Evolutionary conservation across 2,329 filamentous ascomycete genomes (phyloP).

Genomic region (Ophiosphaerella korrae): DNA sequence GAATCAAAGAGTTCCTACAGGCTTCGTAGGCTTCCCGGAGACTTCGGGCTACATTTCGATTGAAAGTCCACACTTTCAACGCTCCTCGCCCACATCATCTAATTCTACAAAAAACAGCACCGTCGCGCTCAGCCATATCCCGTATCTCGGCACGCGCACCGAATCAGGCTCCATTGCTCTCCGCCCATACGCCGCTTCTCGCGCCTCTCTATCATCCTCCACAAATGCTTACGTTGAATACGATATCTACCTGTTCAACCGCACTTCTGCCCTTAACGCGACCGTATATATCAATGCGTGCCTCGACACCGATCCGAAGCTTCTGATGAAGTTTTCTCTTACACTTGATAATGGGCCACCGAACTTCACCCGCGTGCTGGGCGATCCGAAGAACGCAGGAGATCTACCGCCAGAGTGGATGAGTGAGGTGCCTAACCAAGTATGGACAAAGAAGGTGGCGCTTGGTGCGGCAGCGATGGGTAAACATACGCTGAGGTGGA

Average conservation of each 20-base stretch:
- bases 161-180: constrained; percentile 22
- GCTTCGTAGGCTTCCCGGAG: constrained; percentile 23
- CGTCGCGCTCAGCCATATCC: constrained; percentile 15
- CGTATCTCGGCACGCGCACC: constrained; percentile 19
- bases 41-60: constrained; percentile 21
- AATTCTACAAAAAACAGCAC: neutral
- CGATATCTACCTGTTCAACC: constrained; percentile 22
- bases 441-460: constrained; percentile 49
- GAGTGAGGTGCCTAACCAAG: constrained; percentile 42
- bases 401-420: constrained; percentile 52
- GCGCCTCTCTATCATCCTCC: constrained; percentile 10
- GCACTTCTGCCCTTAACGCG: constrained; percentile 28
- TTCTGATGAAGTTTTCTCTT: constrained; percentile 54
- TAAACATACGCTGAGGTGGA: constrained; percentile 43
- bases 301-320: constrained; percentile 55
- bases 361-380: constrained; percentile 20
- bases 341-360: constrained; percentile 17
- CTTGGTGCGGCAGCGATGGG: constrained; percentile 16
- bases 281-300: constrained; percentile 36
- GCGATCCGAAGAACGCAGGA: constrained; percentile 41
- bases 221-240: constrained; percentile 19
- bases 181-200: constrained; percentile 15
- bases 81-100: neutral
- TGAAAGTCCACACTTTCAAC: constrained; percentile 22
- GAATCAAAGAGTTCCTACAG: constrained; percentile 12